These are phyloP conservation scores for Astragalus glycyphyllos DNA, from an alignment of 306 rosid species.

Conservation along the genomic window DNA sequence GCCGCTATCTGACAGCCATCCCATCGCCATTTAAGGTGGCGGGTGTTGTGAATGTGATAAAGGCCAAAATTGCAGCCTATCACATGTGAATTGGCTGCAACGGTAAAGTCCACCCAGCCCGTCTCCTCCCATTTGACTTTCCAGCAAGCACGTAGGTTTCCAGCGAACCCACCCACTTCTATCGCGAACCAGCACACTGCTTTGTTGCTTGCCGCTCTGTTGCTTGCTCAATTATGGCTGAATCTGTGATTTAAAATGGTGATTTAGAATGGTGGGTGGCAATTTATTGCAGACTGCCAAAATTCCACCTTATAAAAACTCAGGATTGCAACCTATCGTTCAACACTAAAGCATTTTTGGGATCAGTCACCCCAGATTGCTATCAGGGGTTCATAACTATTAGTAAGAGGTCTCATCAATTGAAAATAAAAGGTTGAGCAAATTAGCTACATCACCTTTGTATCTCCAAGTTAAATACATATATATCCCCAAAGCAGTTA, in stretches of 20 bases:
- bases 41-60: too few species aligned
- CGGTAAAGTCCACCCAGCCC: too few species aligned
- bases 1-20: too few species aligned
- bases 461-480: slow-evolving; percentile 82
- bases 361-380: not conserved
- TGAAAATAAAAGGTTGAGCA: not conserved
- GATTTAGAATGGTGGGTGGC: too few species aligned
- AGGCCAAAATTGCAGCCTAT: too few species aligned
- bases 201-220: not conserved
- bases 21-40: too few species aligned
- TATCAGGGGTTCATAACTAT: not conserved
- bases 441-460: slow-evolving; percentile 57
- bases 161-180: not conserved
- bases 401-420: not conserved
- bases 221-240: not conserved
- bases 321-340: too few species aligned
- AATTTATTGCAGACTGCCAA: too few species aligned
- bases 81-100: too few species aligned
- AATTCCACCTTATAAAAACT: too few species aligned
- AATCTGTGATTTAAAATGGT: too few species aligned
- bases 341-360: not conserved
- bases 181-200: not conserved
- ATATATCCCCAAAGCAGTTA: slow-evolving; percentile 95
- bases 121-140: not conserved
- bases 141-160: not conserved